phyloP scores from a whole-genome alignment of 192 early-diverging fungal species.

The Diversispora eburnea region DNA sequence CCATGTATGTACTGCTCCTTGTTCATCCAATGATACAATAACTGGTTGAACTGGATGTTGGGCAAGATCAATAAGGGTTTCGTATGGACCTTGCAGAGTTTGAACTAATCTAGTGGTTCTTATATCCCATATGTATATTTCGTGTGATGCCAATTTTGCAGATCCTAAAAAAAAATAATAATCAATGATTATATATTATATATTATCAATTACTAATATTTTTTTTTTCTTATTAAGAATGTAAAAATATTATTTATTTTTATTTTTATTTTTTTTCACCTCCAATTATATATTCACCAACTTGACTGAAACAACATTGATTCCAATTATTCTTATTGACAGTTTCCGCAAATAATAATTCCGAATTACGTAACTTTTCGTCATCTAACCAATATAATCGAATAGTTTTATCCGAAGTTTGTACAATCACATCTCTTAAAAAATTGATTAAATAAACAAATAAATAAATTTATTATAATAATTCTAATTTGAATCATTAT shows the following conservation, averaged over 20 bases:
- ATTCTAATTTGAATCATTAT: too few species aligned
- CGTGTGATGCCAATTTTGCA: constrained; percentile 82
- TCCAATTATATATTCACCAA: constrained; percentile 88
- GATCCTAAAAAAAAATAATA: constrained; percentile 46
- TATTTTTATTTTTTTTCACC: too few species aligned
- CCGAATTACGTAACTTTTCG: constrained; percentile 40
- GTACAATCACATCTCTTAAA: constrained; percentile 72
- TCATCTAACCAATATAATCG: constrained; percentile 59
- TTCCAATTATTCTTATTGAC: constrained; percentile 91
- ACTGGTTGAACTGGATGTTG: constrained; percentile 88
- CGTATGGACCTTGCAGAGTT: constrained; percentile 86
- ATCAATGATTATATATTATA: not conserved
- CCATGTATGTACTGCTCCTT: constrained; percentile 89
- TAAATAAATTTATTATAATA: not conserved
- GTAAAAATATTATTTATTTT: not conserved
- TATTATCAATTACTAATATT: constrained; percentile 8
- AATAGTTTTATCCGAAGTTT: constrained; percentile 75
- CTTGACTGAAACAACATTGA: constrained; percentile 80
- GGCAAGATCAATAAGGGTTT: constrained; percentile 74
- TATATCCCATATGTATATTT: constrained; percentile 95
- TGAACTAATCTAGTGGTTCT: constrained; percentile 77
- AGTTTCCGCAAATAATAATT: constrained; percentile 81
- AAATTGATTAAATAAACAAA: not conserved
- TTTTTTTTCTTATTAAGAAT: not conserved
- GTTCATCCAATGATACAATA: constrained; percentile 75